A percentile compares a stretch with the other conserved stretches of the same genome.
phyloP scores from a whole-genome alignment of 495 filamentous ascomycete genomes.

The Pseudotulostoma volvatum region DNA sequence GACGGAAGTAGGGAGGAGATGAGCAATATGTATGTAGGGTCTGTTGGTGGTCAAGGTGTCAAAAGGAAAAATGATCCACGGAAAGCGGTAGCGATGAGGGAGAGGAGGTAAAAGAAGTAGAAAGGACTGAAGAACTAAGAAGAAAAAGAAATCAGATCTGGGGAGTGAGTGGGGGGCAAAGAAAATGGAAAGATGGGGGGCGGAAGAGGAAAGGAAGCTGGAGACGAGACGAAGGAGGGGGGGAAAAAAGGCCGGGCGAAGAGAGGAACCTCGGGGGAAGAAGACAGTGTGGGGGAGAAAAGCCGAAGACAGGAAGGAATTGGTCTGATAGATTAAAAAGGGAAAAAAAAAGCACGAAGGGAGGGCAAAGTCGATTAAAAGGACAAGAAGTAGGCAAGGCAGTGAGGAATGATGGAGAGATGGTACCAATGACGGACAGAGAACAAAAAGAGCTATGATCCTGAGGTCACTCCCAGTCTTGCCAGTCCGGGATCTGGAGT shows the following conservation, averaged over 20 bases:
- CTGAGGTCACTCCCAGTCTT: no score
- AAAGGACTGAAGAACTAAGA: slow-evolving; percentile 9
- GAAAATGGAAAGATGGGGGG: slow-evolving; percentile 10
- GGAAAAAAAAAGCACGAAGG: slow-evolving; percentile 1
- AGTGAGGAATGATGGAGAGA: slow-evolving; percentile 19
- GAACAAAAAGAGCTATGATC: not conserved
- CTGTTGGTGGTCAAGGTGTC: no score
- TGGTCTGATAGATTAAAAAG: no score
- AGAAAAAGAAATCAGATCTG: slow-evolving; percentile 11
- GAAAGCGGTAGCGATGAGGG: slow-evolving; percentile 6
- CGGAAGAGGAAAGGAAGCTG: slow-evolving; percentile 9
- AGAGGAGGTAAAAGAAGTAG: slow-evolving; percentile 5
- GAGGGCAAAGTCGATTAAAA: slow-evolving; percentile 16
- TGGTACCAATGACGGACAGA: slow-evolving; percentile 3
- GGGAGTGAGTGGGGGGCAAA: slow-evolving; percentile 9
- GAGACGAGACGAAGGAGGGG: slow-evolving; percentile 8
- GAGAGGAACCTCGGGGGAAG: slow-evolving; percentile 9
- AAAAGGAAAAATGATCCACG: not conserved
- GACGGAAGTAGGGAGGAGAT: no score
- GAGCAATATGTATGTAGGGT: no score
- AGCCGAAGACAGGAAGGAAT: slow-evolving; percentile 30
- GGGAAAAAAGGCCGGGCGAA: slow-evolving; percentile 22
- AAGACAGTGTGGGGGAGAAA: slow-evolving; percentile 12
- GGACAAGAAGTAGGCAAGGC: slow-evolving; percentile 21
- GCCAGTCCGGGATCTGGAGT: no score